Percentiles rank a stretch among this genome's conserved stretches.
These are phyloP conservation scores for Mycena sp. DNA, from an alignment of 1,284 basidiomycete genomes.

Conservation along the genomic window DNA sequence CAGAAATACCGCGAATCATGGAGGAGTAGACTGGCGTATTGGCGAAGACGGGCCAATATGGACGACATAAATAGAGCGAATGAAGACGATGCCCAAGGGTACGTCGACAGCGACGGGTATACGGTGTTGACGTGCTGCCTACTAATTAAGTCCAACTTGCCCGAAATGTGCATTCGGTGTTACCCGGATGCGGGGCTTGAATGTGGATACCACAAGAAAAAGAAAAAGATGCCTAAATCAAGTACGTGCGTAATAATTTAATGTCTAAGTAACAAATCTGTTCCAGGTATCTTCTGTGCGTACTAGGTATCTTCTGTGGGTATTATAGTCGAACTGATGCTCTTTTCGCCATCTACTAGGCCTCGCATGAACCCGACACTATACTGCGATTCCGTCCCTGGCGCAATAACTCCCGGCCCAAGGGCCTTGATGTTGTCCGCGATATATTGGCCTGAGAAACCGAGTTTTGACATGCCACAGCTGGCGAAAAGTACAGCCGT, in stretches of 20 bases:
- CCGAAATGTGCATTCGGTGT: too few relatives aligned
- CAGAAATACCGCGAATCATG: conserved; percentile 73
- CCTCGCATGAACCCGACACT: conserved; percentile 57
- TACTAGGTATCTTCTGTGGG: too few relatives aligned
- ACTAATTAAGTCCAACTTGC: too few relatives aligned
- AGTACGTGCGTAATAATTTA: too few relatives aligned
- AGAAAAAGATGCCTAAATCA: too few relatives aligned
- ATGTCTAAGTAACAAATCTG: too few relatives aligned
- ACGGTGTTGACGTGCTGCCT: too few relatives aligned
- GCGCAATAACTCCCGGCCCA: conserved; percentile 46
- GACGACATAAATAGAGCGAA: not conserved
- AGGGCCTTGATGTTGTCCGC: conserved; percentile 54
- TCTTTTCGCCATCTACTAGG: conserved; percentile 47
- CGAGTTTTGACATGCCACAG: conserved; percentile 65
- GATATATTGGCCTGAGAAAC: conserved; percentile 74
- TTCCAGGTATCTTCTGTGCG: too few relatives aligned
- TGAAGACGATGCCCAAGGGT: too few relatives aligned
- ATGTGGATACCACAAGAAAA: too few relatives aligned
- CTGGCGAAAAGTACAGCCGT: conserved; percentile 71
- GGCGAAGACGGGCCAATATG: conserved; percentile 4
- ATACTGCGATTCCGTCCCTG: conserved; percentile 56
- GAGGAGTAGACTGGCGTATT: conserved; percentile 50
- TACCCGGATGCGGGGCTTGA: too few relatives aligned
- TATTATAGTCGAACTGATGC: not conserved
- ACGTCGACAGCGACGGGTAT: too few relatives aligned